Base-by-base conservation (phyloP, 768 basidiomycete species). In the Coprinopsis strossmayeri region DNA sequence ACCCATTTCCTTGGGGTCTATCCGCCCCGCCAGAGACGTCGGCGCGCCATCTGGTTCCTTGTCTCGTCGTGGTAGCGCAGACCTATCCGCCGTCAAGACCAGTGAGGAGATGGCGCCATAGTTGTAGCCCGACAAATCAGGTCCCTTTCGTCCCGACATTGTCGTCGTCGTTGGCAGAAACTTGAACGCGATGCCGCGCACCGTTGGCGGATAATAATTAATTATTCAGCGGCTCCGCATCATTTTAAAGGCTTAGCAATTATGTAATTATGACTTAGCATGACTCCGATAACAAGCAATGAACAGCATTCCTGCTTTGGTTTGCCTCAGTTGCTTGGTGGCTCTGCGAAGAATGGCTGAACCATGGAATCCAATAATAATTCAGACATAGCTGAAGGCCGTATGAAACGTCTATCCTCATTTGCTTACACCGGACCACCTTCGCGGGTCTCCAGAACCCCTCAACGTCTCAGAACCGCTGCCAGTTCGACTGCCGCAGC, bases 11-110 rank as follows among this genome's bases (percentile, higher is more conserved):
- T 76, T 79, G 7, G 82, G 76, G 72, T 91, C 84, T 49, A 99
- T 97, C 23, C 87, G 80, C 13, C 96, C 96, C 38, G 82, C 86
- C 27, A 98, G 82, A 1, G 93, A 85, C 13, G 94, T 94, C 9
- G 94, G 90, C 5, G 92, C 91, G 53, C 96, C 95, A 72, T 96
- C 93, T 5, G 94, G 94, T 64, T 99, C 95, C 69, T 89, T 89
- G 76, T 94, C 91, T 53, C 93, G 77, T 40, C 91, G 78, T 17
- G 89, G 89, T 44, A 91, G 69, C 1, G 75, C 78, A 45, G 87
- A 86, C 46, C 84, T 74, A 69, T 91, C 87, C 11, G 95, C 91
- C n/a, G 89, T 93, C 60, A 97, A 75, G 38, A 98, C 95, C 37
- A 97, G 78, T 18, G 91, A 93, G 24, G 91, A 91, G 61, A 97